Base-by-base conservation (phyloP, 768 basidiomycete species). In the Kwoniella botswanensis region DNA sequence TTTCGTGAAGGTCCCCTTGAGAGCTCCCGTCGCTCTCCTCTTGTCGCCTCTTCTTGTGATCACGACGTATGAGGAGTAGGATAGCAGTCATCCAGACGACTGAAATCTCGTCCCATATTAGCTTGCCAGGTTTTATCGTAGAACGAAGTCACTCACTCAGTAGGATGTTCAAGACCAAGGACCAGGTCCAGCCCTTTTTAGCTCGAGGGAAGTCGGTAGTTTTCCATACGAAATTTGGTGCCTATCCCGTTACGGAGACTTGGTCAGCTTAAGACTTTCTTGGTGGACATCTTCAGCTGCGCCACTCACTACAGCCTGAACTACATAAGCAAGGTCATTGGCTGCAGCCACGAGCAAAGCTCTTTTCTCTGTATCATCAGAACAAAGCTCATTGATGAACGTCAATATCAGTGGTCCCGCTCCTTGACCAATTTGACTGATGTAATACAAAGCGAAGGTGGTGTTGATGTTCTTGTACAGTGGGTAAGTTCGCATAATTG, bases 201-300 rank as follows among this genome's bases (percentile, higher is more conserved):
- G 79, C 79, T 15, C 55, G 62, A 2, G 79, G 79, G 74, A 77
- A 79, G 29, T 76, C 68, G 21, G 58, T 65, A 4, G 76, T 77
- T 54, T 78, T 79, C 80, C 80, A 81, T 6, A 76, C 74, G 55
- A 81, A 79, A 67, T 81, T 79, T 26, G 80, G 80, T 11, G 74
- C 75, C 73, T 74, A 35, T 35, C 35, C 35, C 35, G 7, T 35
- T 35, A 6, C 35, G 35, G 35, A 35, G 7, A 35, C 7, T 35
- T 6, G 7, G 35, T 35, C 35, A 35, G 35, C 35, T 35, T 35
- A 35, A 35, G 35, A 35, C 4, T 35, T 7, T 9, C 7, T 35
- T 35, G 35, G 35, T 7, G 6, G 35, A 35, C 7, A 35, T 35
- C 35, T 35, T 35, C 4, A 35, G 35, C 35, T 35, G 35, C 35